These are phyloP conservation scores for Cavenderia fasciculata DNA, from an alignment of 78 protist species.

Conservation along the genomic window DNA sequence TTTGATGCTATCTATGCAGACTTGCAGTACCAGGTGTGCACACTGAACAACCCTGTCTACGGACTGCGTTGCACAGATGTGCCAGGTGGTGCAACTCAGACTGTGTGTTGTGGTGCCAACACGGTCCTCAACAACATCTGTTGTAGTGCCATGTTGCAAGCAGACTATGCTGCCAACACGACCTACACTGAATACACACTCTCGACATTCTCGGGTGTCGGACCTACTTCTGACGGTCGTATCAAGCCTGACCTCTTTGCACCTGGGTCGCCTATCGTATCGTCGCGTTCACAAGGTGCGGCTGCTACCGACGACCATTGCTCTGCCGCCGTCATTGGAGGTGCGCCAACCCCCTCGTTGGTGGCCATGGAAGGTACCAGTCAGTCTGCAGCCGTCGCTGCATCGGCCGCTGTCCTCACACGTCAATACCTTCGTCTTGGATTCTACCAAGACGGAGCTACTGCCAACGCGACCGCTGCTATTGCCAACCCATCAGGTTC, in stretches of 20 bases:
- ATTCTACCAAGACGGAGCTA: not conserved
- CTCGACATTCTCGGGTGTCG: constrained; percentile 63
- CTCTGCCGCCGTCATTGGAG: no score
- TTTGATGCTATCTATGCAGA: not conserved
- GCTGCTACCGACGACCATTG: not conserved
- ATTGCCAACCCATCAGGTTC: constrained; percentile 8
- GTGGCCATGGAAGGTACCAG: constrained; percentile 40
- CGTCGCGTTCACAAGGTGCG: constrained; percentile 58
- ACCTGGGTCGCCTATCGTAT: constrained; percentile 64
- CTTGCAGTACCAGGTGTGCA: not conserved
- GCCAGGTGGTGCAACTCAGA: not conserved
- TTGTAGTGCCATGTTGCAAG: no score
- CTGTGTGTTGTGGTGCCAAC: not conserved
- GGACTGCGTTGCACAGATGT: not conserved
- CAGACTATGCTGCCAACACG: no score
- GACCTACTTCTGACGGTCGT: constrained; percentile 86
- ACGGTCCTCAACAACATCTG: not conserved
- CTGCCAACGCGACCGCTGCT: not conserved
- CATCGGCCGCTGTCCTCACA: constrained; percentile 16
- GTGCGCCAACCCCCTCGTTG: not conserved
- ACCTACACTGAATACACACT: constrained; percentile 42
- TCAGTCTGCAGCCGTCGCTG: constrained; percentile 10
- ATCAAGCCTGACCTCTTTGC: constrained; percentile 87
- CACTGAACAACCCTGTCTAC: not conserved
- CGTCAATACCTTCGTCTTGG: constrained; percentile 35